Evolutionary conservation across 1,284 basidiomycete genomes (phyloP), one percentile per base, ranked within the genome.

Genomic region (Ganoderma leucocontextum): DNA sequence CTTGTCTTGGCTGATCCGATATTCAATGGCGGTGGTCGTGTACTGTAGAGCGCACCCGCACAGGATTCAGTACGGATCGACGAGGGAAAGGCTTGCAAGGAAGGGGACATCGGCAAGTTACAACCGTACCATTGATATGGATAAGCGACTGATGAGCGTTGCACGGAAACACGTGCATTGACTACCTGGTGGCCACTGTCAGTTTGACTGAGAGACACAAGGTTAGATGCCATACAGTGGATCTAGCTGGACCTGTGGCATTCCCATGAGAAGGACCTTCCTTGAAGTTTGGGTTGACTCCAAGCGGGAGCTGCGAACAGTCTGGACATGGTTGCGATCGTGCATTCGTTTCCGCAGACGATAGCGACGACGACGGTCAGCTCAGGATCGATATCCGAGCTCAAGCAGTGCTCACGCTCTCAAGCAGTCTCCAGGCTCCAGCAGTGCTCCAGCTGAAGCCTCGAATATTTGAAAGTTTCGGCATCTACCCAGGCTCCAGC

Each of bases 61-160:
- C 22, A 60, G 58, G n/a, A 10, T 60, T 35, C 22, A 15, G 57
- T 29, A 15, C 10, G 64, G 67, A 69, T 65, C 64, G 64, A 35
- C 67, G 60, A 55, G 59, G 60, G 60, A 35, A 25, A 29, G 47
- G 47, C 47, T 49, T 49, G 47, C 22, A 49, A 49, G 10, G 22
- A 49, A 49, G 10, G 12, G 9, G 44, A 17, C 22, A n/a, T 22
- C n/a, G n/a, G 19, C 8, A 10, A 8, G 10, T 49, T 25, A 10
- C 47, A 49, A 12, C 47, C n/a, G 19, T 25, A 22, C 47, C 47
- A 49, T 25, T 9, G 49, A 52, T 36, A 12, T 57, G 25, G 52
- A 35, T 42, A 55, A 10, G 60, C 41, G 38, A 29, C 60, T 66
- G 68, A 69, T 69, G 68, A n/a, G 58, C 57, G 68, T 69, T 63